Conservation (phyloP, 2,329 filamentous ascomycete species). For the Alternaria gaisen region DNA sequence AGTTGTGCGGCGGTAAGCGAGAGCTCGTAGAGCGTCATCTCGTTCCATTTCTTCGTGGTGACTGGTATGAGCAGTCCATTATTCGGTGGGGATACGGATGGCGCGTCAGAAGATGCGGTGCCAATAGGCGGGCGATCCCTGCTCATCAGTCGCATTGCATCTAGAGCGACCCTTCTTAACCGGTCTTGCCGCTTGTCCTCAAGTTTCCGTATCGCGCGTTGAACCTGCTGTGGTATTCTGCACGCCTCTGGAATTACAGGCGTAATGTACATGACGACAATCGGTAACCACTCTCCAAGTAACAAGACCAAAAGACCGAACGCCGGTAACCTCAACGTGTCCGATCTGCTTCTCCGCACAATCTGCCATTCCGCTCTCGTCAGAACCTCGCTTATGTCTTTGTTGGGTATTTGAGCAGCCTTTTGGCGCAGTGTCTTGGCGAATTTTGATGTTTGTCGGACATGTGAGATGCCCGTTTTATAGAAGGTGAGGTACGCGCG, state of each 20-base stretch:
- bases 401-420: slow-evolving; percentile 11
- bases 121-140: slow-evolving; percentile 17
- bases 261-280: slow-evolving; percentile 76
- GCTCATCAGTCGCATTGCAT: slow-evolving; percentile 28
- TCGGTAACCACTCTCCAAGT: slow-evolving; percentile 85
- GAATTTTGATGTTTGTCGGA: slow-evolving; percentile 70
- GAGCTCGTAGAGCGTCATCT: slow-evolving; percentile 29
- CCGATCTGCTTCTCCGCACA: slow-evolving; percentile 71
- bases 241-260: slow-evolving; percentile 83
- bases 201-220: slow-evolving; percentile 62
- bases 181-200: slow-evolving; percentile 52
- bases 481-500: slow-evolving; percentile 86
- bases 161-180: slow-evolving; percentile 22
- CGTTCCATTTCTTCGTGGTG: slow-evolving; percentile 8
- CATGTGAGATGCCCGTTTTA: slow-evolving; percentile 80
- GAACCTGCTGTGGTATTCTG: slow-evolving; percentile 79
- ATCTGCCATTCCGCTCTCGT: slow-evolving; percentile 77
- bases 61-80: slow-evolving; percentile 1
- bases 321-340: slow-evolving; percentile 78
- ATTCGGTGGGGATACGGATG: background rate
- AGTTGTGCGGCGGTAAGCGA: slow-evolving; percentile 29
- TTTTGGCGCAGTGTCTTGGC: slow-evolving; percentile 56
- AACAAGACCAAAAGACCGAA: slow-evolving; percentile 80
- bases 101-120: background rate
- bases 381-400: slow-evolving; percentile 40